A percentile compares a stretch with the other conserved stretches of the same genome.
phyloP scores from a whole-genome alignment of 73 alveolate species.

The Paraurostyla sp. region DNA sequence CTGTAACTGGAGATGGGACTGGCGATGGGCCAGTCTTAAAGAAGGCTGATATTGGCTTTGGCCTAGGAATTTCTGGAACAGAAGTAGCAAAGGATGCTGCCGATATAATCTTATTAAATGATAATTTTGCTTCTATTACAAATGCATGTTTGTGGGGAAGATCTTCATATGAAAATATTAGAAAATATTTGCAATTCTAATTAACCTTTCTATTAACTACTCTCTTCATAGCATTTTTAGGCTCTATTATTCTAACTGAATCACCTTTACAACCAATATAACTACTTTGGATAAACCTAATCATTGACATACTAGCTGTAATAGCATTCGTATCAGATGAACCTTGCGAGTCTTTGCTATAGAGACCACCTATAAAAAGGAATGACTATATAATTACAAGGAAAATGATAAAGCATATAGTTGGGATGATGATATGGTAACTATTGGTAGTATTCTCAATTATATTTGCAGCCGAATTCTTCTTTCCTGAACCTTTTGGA shows the following conservation, averaged over 20 bases:
- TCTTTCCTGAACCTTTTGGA: conserved; percentile 78
- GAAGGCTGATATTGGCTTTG: conserved; percentile 91
- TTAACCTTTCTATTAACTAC: conserved; percentile 87
- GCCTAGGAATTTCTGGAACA: conserved; percentile 91
- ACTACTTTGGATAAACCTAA: conserved; percentile 83
- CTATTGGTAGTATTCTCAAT: conserved; percentile 79
- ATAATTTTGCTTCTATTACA: conserved; percentile 86
- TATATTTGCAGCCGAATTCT: conserved; percentile 75
- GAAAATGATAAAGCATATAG: conserved; percentile 90
- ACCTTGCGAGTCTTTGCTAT: conserved; percentile 75
- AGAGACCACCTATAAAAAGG: conserved; percentile 79
- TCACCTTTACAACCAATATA: conserved; percentile 89
- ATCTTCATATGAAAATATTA: conserved; percentile 85
- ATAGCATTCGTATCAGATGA: conserved; percentile 86
- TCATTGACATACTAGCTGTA: conserved; percentile 88
- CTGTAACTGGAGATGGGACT: conserved; percentile 93
- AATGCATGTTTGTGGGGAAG: conserved; percentile 92
- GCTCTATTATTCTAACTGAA: conserved; percentile 83
- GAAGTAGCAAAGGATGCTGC: conserved; percentile 91
- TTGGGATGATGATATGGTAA: conserved; percentile 85
- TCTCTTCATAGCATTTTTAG: conserved; percentile 82
- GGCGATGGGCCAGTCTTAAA: conserved; percentile 89
- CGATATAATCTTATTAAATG: conserved; percentile 80
- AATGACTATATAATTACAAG: conserved; percentile 88
- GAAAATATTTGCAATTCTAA: conserved; percentile 90